phyloP scores from a whole-genome alignment of 345 rosid genomes.

The Eucalyptus rudis region DNA sequence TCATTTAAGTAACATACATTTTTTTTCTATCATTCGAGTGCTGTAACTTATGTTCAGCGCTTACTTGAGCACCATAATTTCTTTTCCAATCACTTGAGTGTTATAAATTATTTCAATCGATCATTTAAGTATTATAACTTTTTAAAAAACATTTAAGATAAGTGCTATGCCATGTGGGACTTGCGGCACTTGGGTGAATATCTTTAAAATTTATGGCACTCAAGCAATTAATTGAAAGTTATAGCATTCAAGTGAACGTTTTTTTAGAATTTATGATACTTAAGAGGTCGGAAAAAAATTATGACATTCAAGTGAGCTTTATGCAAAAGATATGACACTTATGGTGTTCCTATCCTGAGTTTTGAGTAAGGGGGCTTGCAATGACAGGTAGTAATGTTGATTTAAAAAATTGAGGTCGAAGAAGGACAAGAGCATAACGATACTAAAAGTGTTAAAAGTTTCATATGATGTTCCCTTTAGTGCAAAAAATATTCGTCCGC shows the following conservation, averaged over 20 bases:
- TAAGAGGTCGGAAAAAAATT: too few relatives aligned
- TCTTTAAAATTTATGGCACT: too few relatives aligned
- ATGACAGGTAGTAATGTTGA: neutral
- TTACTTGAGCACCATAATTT: neutral
- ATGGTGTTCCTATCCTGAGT: accelerated
- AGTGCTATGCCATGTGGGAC: too few relatives aligned
- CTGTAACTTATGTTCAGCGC: accelerated
- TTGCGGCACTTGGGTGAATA: too few relatives aligned
- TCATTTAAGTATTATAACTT: neutral
- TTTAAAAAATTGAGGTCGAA: neutral
- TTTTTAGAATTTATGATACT: too few relatives aligned
- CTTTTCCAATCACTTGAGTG: too few relatives aligned
- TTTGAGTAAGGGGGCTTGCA: neutral
- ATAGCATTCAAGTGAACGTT: too few relatives aligned
- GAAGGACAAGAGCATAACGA: neutral
- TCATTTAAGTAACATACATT: accelerated
- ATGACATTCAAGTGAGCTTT: neutral
- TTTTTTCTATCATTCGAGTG: neutral
- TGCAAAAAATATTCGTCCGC: too few relatives aligned
- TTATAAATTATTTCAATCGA: too few relatives aligned
- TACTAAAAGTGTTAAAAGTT: too few relatives aligned
- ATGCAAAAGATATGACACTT: accelerated
- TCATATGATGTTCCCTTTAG: accelerated
- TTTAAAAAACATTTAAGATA: too few relatives aligned
- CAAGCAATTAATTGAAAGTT: too few relatives aligned